Evolutionary conservation across 106 monocot species (phyloP), one percentile per base, ranked within the genome.

Genomic region (Narthecium ossifragum): DNA sequence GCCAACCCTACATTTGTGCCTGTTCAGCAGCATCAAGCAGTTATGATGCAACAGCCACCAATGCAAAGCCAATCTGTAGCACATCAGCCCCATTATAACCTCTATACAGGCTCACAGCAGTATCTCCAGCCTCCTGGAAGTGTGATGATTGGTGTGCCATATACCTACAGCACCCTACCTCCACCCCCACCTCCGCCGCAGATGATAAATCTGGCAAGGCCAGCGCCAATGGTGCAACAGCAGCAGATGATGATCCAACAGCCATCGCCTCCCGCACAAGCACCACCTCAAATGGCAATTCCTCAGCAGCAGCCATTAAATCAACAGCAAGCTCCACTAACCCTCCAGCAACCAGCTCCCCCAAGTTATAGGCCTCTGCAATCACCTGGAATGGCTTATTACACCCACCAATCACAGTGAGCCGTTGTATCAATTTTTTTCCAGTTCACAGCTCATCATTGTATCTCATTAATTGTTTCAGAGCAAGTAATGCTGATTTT

Each of bases 281-380:
- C n/a, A n/a, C 78, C 65, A 5, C 54, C 60, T 5, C 64, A 73
- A 17, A 67, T 82, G 51, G 49, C 66, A n/a, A n/a, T n/a, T 11
- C 68, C 74, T 57, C 82, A 78, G 33, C 89, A 81, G 26, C 75
- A 64, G 74, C 63, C 64, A 1, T 55, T 78, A 37, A 85, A 72
- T 66, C 71, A 75, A 23, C 84, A 74, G 13, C 60, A 39, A 13
- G 31, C 40, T 39, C 77, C 73, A 23, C 48, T 78, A 26, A 57
- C 66, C 36, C 30, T 75, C 30, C 74, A 83, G 57, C 89, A 77
- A 20, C 73, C 75, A 29, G 65, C 51, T 1, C 77, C 67, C 2
- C 86, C 91, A 5, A 84, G 79, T 75, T 98, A 78, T 60, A 66
- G 90, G 51, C 85, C 89, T 9, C 62, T 89, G 59, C 85, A 83